phyloP scores from a whole-genome alignment of 2,329 filamentous ascomycete species.

The Aspergillus niger region DNA sequence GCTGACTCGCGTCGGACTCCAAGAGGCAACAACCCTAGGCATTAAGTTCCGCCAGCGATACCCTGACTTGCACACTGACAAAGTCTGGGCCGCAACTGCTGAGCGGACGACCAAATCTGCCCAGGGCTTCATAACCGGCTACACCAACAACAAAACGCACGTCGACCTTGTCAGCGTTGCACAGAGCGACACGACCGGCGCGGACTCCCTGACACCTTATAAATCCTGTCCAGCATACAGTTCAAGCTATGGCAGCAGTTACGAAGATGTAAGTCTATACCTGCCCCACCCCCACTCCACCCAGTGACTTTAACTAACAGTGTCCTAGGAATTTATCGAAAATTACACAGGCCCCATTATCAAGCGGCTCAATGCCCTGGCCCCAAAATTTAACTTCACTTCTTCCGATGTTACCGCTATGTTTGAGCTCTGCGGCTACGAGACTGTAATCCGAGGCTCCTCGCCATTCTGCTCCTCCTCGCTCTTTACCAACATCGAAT shows the following conservation, averaged over 20 bases:
- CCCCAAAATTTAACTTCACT: constrained; percentile 64
- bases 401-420: constrained; percentile 64
- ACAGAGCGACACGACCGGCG: constrained; percentile 60
- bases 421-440: constrained; percentile 68
- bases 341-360: constrained; percentile 63
- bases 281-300: not conserved
- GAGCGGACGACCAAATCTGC: constrained; percentile 63
- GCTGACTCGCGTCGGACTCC: constrained; percentile 62
- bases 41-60: constrained; percentile 62
- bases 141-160: constrained; percentile 53
- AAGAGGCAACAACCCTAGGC: constrained; percentile 63
- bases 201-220: constrained; percentile 65
- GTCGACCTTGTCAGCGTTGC: constrained; percentile 59
- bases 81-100: constrained; percentile 64
- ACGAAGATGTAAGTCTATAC: constrained; percentile 48
- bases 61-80: constrained; percentile 55
- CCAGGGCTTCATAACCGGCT: constrained; percentile 59
- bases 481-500: constrained; percentile 63
- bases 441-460: constrained; percentile 63
- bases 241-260: constrained; percentile 57
- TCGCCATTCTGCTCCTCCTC: constrained; percentile 63
- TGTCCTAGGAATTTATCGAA: constrained; percentile 15
- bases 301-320: not conserved
- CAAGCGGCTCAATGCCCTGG: constrained; percentile 57
- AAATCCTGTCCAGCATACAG: constrained; percentile 66